Evolutionary conservation across 1,284 basidiomycete genomes (phyloP).

Genomic region (Prillingera fragicola): DNA sequence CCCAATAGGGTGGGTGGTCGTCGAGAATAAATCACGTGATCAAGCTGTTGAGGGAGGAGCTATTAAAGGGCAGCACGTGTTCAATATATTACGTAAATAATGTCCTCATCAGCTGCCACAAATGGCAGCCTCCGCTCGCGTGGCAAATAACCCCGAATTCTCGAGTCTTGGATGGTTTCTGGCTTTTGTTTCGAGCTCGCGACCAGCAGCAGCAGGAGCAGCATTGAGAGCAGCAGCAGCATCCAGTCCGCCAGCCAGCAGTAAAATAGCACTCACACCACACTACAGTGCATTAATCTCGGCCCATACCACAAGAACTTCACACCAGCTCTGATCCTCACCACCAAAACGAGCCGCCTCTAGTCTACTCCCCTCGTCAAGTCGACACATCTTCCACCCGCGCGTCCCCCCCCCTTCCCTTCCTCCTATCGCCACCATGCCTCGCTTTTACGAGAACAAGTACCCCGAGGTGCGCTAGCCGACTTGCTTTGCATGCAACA

Average conservation of each 20-base stretch:
- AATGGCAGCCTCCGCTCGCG: no score
- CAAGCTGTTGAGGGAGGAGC: no score
- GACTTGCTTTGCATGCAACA: no score
- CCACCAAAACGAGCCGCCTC: background rate
- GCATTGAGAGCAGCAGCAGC: background rate
- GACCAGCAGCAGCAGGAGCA: no score
- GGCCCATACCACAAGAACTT: background rate
- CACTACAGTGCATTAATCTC: background rate
- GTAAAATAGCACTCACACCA: background rate
- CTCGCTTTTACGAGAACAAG: constrained; percentile 50
- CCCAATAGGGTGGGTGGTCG: no score
- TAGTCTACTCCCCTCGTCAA: background rate
- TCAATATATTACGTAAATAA: no score
- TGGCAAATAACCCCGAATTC: no score
- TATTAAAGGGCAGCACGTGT: no score
- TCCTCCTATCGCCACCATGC: constrained; percentile 27
- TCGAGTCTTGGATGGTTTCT: no score
- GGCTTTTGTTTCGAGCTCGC: no score
- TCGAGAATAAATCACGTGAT: no score
- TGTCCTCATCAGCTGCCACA: no score
- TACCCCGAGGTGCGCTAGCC: constrained; percentile 49
- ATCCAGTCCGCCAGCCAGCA: constrained; percentile 2
- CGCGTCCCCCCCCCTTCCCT: background rate
- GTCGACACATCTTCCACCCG: background rate
- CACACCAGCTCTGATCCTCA: background rate